A percentile compares a stretch with the other conserved stretches of the same genome.
phyloP scores from a whole-genome alignment of 805 yeast species.

The Kuraishia cidri region DNA sequence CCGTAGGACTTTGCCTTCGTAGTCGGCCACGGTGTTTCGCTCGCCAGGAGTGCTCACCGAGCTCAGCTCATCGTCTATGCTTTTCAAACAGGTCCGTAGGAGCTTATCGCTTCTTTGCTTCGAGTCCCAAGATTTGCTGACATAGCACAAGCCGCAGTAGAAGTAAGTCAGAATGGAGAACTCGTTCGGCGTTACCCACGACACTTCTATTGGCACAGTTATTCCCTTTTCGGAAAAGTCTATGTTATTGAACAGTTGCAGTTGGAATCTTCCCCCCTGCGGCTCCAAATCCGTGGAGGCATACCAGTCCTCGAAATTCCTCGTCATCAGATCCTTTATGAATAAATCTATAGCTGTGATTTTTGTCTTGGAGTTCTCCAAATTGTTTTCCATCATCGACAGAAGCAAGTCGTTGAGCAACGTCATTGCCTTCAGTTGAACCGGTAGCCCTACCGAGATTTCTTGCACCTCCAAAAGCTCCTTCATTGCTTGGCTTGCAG shows the following conservation, averaged over 20 bases:
- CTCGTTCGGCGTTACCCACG: slow-evolving; percentile 34
- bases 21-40: slow-evolving; percentile 10
- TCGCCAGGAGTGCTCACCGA: too few relatives aligned
- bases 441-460: slow-evolving; percentile 8
- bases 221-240: not conserved
- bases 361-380: slow-evolving; percentile 12
- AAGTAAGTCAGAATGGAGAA: slow-evolving; percentile 30
- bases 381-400: slow-evolving; percentile 19
- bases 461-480: slow-evolving; percentile 9
- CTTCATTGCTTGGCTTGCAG: slow-evolving; percentile 10
- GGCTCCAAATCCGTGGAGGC: slow-evolving; percentile 6
- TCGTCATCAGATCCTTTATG: slow-evolving; percentile 12
- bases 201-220: slow-evolving; percentile 13
- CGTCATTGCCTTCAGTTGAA: slow-evolving; percentile 24
- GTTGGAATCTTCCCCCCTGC: not conserved
- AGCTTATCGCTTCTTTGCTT: slow-evolving; percentile 24
- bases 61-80: slow-evolving; percentile 19
- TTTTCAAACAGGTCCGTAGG: slow-evolving; percentile 24
- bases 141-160: slow-evolving; percentile 29
- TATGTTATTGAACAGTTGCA: not conserved
- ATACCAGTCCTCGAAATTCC: slow-evolving; percentile 18
- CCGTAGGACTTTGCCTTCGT: slow-evolving; percentile 17
- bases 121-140: slow-evolving; percentile 24
- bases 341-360: slow-evolving; percentile 16
- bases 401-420: slow-evolving; percentile 16